phyloP scores from a whole-genome alignment of 306 rosid genomes.

The Dalbergia cultrata region DNA sequence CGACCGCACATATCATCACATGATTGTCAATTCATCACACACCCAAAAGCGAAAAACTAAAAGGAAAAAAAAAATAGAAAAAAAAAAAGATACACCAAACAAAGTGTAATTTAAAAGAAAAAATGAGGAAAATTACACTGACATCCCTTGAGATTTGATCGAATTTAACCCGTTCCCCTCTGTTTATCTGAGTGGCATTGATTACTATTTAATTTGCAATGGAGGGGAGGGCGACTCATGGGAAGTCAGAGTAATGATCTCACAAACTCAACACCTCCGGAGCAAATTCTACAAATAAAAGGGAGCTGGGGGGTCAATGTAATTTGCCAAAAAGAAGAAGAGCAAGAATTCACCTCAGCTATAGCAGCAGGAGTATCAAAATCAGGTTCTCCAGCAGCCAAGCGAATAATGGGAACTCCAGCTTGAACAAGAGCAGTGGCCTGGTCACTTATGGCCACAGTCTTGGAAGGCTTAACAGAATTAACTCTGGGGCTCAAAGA shows the following conservation, averaged over 20 bases:
- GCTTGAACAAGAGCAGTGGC: conserved; percentile 82
- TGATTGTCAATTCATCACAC: not conserved
- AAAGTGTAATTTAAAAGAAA: not conserved
- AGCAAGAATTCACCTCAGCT: conserved; percentile 54
- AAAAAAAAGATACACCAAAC: not conserved
- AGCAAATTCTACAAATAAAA: too few species aligned
- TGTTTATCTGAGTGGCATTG: too few species aligned
- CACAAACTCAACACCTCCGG: too few species aligned
- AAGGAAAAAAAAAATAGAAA: not conserved
- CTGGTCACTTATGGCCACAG: conserved; percentile 78
- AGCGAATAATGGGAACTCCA: conserved; percentile 78
- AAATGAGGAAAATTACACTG: not conserved
- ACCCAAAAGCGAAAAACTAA: not conserved
- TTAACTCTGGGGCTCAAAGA: conserved; percentile 79
- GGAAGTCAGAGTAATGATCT: too few species aligned
- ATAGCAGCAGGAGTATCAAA: conserved; percentile 77
- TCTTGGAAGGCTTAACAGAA: conserved; percentile 82
- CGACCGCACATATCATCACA: conserved; percentile 26
- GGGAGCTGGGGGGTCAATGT: too few species aligned
- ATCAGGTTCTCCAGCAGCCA: conserved; percentile 90
- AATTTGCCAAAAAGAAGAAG: too few species aligned
- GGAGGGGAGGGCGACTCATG: too few species aligned
- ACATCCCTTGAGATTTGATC: too few species aligned
- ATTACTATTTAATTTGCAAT: too few species aligned
- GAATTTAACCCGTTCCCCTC: too few species aligned